A percentile compares a stretch with the other conserved stretches of the same genome.
These are phyloP conservation scores for Metschnikowia henanensis DNA, from an alignment of 805 yeast species.

Conservation along the genomic window DNA sequence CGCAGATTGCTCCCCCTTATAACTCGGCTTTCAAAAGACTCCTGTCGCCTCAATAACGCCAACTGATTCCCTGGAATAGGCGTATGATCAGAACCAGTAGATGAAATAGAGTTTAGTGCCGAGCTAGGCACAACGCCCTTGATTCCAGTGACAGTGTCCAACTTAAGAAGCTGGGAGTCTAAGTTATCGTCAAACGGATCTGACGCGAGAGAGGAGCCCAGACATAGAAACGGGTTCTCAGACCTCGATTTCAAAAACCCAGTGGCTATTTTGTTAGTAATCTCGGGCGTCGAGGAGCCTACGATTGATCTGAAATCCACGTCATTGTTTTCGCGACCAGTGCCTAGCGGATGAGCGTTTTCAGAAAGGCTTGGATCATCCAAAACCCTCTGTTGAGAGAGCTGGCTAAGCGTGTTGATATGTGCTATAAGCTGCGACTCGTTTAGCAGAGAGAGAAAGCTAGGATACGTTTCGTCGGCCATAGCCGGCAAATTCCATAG, in stretches of 20 bases:
- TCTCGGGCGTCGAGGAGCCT: conserved; percentile 5
- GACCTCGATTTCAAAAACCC: not conserved
- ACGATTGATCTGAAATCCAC: conserved; percentile 1
- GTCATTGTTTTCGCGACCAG: not conserved
- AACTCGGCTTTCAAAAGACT: not conserved
- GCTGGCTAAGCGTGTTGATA: conserved; percentile 18
- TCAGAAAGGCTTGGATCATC: not conserved
- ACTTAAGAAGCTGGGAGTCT: conserved; percentile 20
- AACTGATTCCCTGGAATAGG: conserved; percentile 18
- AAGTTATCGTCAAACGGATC: conserved; percentile 29
- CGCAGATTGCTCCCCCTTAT: too few relatives aligned
- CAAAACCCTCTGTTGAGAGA: not conserved
- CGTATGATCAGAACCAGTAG: conserved; percentile 2
- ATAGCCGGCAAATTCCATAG: conserved; percentile 1
- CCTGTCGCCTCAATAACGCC: conserved; percentile 7
- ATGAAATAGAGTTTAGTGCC: not conserved
- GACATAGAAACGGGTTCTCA: conserved; percentile 7
- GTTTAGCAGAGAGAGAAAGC: conserved; percentile 23
- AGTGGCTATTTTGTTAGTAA: not conserved
- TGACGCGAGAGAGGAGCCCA: conserved; percentile 17
- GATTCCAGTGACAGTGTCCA: not conserved
- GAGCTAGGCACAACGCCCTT: not conserved
- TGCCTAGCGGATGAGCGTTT: not conserved
- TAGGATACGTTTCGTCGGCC: conserved; percentile 13
- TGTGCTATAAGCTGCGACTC: conserved; percentile 23